A percentile compares a stretch with the other conserved stretches of the same genome.
Conservation (phyloP, 2,329 filamentous ascomycete species). For the Fonsecaea erecta region DNA sequence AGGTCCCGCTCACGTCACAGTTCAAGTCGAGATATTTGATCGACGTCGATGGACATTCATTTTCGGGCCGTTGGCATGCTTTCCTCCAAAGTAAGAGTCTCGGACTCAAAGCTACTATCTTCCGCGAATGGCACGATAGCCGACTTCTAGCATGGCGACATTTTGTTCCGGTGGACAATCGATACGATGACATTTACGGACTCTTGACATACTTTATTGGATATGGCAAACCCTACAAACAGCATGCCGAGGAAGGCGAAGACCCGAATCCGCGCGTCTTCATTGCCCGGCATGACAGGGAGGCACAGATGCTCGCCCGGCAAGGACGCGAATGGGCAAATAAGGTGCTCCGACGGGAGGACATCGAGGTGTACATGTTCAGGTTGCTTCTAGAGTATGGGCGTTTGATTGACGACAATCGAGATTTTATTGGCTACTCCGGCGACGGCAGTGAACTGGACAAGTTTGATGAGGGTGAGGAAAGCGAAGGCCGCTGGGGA, state of each 20-base stretch:
- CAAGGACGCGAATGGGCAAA: constrained; percentile 47
- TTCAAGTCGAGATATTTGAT: constrained; percentile 46
- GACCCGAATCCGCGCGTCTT: constrained; percentile 37
- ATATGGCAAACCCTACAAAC: constrained; percentile 34
- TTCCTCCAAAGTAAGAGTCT: constrained; percentile 55
- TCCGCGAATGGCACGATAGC: constrained; percentile 60
- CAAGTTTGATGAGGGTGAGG: constrained; percentile 35
- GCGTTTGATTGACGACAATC: constrained; percentile 67
- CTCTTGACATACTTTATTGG: constrained; percentile 59
- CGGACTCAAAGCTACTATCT: constrained; percentile 60
- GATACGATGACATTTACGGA: constrained; percentile 56
- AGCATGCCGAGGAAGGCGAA: constrained; percentile 22
- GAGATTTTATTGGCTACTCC: constrained; percentile 63
- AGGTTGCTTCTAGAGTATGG: constrained; percentile 59
- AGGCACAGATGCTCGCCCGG: constrained; percentile 43
- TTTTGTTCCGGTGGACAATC: constrained; percentile 59
- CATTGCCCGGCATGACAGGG: constrained; percentile 42
- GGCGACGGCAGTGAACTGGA: constrained; percentile 41
- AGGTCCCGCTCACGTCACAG: constrained; percentile 42
- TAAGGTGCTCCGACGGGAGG: constrained; percentile 48
- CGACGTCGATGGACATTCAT: constrained; percentile 49
- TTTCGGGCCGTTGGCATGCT: constrained; percentile 48
- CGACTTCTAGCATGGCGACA: constrained; percentile 58
- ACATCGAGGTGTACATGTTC: constrained; percentile 65
- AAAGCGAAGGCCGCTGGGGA: constrained; percentile 23